Percentiles rank a stretch among this genome's conserved stretches.
These are phyloP conservation scores for Delonix regia DNA, from an alignment of 306 rosid genomes.

Conservation along the genomic window DNA sequence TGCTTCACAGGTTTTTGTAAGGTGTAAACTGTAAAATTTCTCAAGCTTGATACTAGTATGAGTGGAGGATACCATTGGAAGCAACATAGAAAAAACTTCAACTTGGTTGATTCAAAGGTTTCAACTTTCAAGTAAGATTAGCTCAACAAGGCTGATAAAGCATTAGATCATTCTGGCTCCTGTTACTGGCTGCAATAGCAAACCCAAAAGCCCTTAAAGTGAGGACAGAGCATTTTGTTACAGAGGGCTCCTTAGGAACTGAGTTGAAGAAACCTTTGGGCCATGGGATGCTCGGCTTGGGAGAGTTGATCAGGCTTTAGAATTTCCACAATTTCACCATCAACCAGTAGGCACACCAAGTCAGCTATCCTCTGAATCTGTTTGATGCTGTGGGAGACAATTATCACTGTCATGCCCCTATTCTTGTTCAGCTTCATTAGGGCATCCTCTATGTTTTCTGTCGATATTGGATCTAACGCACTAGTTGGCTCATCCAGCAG, in stretches of 20 bases:
- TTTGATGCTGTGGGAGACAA: constrained; percentile 92
- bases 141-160: not conserved
- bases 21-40: not conserved
- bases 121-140: not conserved
- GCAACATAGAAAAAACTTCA: not conserved
- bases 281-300: constrained; percentile 88
- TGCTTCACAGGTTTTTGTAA: not conserved
- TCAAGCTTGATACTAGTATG: not conserved
- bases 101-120: not conserved
- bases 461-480: constrained; percentile 91
- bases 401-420: constrained; percentile 66
- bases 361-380: constrained; percentile 91
- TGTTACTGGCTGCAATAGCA: not conserved
- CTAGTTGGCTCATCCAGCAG: constrained; percentile 94
- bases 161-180: not conserved
- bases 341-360: constrained; percentile 77
- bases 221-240: not conserved
- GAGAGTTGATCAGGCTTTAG: constrained; percentile 66
- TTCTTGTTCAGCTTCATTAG: constrained; percentile 78
- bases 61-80: constrained; percentile 3
- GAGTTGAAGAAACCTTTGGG: constrained; percentile 78
- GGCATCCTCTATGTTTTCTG: constrained; percentile 83
- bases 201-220: not conserved
- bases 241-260: constrained; percentile 42
- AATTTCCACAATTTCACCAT: constrained; percentile 81